Percentiles rank a stretch among this genome's conserved stretches.
These are phyloP conservation scores for Arabis hirsuta DNA, from an alignment of 345 rosid genomes.

Conservation along the genomic window DNA sequence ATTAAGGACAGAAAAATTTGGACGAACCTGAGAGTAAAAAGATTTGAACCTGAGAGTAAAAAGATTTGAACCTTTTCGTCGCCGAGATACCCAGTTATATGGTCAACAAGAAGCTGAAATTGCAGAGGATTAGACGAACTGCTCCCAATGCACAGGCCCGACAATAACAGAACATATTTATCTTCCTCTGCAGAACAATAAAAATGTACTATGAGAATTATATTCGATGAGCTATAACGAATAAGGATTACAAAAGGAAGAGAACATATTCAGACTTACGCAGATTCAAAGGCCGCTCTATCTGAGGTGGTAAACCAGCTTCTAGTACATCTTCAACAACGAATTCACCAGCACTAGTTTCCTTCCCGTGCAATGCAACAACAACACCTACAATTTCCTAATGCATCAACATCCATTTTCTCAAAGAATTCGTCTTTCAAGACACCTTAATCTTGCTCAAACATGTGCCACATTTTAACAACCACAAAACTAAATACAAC, in stretches of 20 bases:
- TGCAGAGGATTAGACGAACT: slow-evolving; percentile 75
- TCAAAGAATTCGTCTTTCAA: slow-evolving; percentile 1
- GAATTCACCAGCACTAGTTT: slow-evolving; percentile 81
- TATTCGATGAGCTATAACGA: slow-evolving; percentile 12
- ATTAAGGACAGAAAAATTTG: slow-evolving; percentile 11
- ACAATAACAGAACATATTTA: slow-evolving; percentile 79
- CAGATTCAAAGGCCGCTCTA: slow-evolving; percentile 59
- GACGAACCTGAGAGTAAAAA: slow-evolving; percentile 30
- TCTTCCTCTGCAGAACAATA: slow-evolving; percentile 67
- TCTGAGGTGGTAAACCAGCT: slow-evolving; percentile 89
- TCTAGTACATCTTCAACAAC: slow-evolving; percentile 82
- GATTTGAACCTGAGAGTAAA: slow-evolving; percentile 54
- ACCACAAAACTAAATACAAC: background rate
- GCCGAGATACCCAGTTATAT: slow-evolving; percentile 89
- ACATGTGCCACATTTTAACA: background rate
- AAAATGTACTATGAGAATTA: slow-evolving; percentile 35
- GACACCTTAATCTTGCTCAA: background rate
- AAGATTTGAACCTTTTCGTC: slow-evolving; percentile 72
- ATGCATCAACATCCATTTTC: slow-evolving; percentile 12
- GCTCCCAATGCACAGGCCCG: slow-evolving; percentile 82
- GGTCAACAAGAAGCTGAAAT: slow-evolving; percentile 95
- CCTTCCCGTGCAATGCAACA: slow-evolving; percentile 87
- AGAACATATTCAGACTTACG: slow-evolving; percentile 47
- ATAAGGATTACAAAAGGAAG: slow-evolving; percentile 18
- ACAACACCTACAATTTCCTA: slow-evolving; percentile 61